Percentiles rank a stretch among this genome's conserved stretches.
phyloP scores from a whole-genome alignment of 768 basidiomycete genomes.

The Hygrocybe punicea region DNA sequence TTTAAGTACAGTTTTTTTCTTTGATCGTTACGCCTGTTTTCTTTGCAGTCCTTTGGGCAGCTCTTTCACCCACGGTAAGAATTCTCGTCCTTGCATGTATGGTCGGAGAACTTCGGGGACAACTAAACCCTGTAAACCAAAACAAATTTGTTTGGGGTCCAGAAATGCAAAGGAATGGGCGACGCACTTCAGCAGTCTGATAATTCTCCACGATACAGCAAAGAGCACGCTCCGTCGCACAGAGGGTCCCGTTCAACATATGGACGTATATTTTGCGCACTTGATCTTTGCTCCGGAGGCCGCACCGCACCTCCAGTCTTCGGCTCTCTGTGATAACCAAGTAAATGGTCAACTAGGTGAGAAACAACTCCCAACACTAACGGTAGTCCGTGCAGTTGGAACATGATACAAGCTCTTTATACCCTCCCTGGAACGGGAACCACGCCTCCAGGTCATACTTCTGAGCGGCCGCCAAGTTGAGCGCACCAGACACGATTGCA shows the following conservation, averaged over 20 bases:
- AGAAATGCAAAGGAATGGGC: not conserved
- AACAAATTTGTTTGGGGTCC: not conserved
- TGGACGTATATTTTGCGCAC: slow-evolving; percentile 92
- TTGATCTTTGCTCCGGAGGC: slow-evolving; percentile 87
- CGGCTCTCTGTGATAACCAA: slow-evolving; percentile 65
- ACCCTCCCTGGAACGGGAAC: slow-evolving; percentile 96
- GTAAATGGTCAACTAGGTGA: not conserved
- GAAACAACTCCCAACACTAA: slow-evolving; percentile 47
- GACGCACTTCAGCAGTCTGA: slow-evolving; percentile 85
- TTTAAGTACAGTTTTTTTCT: not conserved
- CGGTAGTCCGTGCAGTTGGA: slow-evolving; percentile 99
- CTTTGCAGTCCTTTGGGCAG: slow-evolving; percentile 74
- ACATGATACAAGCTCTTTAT: slow-evolving; percentile 97
- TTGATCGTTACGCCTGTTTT: slow-evolving; percentile 53
- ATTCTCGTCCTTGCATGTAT: slow-evolving; percentile 95
- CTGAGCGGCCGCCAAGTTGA: slow-evolving; percentile 95
- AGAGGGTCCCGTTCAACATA: slow-evolving; percentile 98
- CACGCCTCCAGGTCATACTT: slow-evolving; percentile 98
- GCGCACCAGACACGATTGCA: slow-evolving; percentile 90
- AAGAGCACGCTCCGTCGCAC: slow-evolving; percentile 93
- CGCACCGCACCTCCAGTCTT: slow-evolving; percentile 89
- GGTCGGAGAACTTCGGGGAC: slow-evolving; percentile 88
- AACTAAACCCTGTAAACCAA: slow-evolving; percentile 65
- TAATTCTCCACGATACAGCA: slow-evolving; percentile 99
- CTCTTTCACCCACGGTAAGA: slow-evolving; percentile 79